phyloP scores from a whole-genome alignment of 139 green algal species.

The Astrephomene gubernaculifera region DNA sequence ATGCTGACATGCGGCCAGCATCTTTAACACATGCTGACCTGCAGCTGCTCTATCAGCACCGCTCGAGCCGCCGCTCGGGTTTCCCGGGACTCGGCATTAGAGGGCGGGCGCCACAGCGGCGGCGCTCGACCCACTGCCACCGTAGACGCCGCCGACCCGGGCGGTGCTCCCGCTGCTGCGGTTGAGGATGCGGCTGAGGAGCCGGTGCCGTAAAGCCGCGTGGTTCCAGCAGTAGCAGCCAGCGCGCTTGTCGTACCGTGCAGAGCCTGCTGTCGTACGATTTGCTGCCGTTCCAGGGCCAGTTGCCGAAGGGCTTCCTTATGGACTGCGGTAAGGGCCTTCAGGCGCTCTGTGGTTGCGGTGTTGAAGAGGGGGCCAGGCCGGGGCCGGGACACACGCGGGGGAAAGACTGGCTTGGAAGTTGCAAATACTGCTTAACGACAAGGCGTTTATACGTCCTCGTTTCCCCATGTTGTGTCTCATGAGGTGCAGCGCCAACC shows the following conservation, averaged over 20 bases:
- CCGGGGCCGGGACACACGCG: too few relatives aligned
- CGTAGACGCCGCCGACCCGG: neutral
- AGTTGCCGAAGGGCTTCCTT: conserved; percentile 29
- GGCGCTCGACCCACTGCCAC: neutral
- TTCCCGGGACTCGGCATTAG: neutral
- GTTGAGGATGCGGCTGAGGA: too few relatives aligned
- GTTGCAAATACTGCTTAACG: too few relatives aligned
- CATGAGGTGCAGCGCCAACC: too few relatives aligned
- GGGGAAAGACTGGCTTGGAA: too few relatives aligned
- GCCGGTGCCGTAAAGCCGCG: neutral
- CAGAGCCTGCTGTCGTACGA: conserved; percentile 37
- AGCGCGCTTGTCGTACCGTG: neutral
- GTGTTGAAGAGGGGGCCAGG: neutral
- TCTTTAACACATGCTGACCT: too few relatives aligned
- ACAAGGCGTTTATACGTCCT: too few relatives aligned
- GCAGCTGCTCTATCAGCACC: conserved; percentile 41
- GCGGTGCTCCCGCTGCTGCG: too few relatives aligned
- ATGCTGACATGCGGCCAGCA: too few relatives aligned
- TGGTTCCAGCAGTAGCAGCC: neutral
- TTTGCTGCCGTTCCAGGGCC: conserved; percentile 16
- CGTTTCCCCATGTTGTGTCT: too few relatives aligned
- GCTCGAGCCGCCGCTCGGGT: neutral
- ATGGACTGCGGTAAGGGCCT: conserved; percentile 11
- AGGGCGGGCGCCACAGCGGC: conserved; percentile 15
- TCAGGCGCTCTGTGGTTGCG: conserved; percentile 1